Percentiles rank a stretch among this genome's conserved stretches.
Conservation (phyloP, 2,329 filamentous ascomycete genomes). For the Massarina eburnea region DNA sequence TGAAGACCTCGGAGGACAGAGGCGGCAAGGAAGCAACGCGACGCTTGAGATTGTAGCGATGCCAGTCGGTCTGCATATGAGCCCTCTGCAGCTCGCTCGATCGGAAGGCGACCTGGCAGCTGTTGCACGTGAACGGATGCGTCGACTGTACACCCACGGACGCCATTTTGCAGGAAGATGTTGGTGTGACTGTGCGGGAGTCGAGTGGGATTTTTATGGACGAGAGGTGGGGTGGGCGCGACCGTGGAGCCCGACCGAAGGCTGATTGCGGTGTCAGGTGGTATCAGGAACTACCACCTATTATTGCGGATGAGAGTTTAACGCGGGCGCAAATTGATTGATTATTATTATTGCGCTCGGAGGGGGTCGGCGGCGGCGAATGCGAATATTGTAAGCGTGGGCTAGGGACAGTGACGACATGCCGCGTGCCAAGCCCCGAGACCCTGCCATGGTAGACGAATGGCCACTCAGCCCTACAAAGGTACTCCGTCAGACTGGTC, state of each 20-base stretch:
- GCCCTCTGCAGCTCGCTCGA: constrained; percentile 89
- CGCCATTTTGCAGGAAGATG: constrained; percentile 28
- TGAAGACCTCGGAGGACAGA: constrained; percentile 88
- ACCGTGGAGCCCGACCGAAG: too few species aligned
- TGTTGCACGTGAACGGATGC: constrained; percentile 97
- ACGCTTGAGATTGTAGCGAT: constrained; percentile 96
- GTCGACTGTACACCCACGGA: constrained; percentile 34
- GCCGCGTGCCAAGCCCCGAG: not conserved
- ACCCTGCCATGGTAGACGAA: too few species aligned
- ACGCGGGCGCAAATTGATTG: too few species aligned
- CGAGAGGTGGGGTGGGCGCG: not conserved
- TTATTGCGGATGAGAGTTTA: too few species aligned
- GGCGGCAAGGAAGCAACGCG: constrained; percentile 87
- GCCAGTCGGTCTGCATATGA: constrained; percentile 99
- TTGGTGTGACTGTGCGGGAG: not conserved
- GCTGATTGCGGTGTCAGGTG: too few species aligned
- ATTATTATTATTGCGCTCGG: too few species aligned
- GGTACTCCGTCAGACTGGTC: not conserved
- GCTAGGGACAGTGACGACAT: not conserved
- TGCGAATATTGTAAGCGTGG: not conserved
- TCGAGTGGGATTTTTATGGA: not conserved
- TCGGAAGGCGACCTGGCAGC: constrained; percentile 94
- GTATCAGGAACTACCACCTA: too few species aligned
- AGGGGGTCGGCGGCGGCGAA: not conserved
- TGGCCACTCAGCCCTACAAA: constrained; percentile 4